Conservation (phyloP, 495 filamentous ascomycete species). For the Podospora appendiculata region DNA sequence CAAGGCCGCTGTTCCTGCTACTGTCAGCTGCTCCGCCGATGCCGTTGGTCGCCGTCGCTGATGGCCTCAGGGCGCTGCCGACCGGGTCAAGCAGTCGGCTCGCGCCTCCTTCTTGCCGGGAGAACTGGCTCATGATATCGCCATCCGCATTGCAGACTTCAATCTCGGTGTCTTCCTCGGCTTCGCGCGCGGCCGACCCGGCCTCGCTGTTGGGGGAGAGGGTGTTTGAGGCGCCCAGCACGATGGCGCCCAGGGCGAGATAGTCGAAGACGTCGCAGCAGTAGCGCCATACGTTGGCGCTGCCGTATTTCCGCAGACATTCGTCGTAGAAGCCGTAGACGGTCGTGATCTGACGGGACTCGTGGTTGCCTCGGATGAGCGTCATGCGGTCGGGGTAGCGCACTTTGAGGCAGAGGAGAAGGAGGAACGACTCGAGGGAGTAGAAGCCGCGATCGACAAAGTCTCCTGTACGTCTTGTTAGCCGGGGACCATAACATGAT, state of each 20-base stretch:
- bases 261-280: slow-evolving; percentile 99
- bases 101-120: slow-evolving; percentile 32
- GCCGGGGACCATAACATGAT: neutral
- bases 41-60: slow-evolving; percentile 3
- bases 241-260: slow-evolving; percentile 87
- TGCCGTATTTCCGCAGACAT: slow-evolving; percentile 94
- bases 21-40: neutral
- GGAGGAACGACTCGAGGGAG: slow-evolving; percentile 90
- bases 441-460: slow-evolving; percentile 98
- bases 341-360: slow-evolving; percentile 93
- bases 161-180: slow-evolving; percentile 73
- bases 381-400: slow-evolving; percentile 98
- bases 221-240: slow-evolving; percentile 77
- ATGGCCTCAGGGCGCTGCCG: slow-evolving; percentile 25
- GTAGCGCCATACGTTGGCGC: slow-evolving; percentile 95
- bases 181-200: slow-evolving; percentile 32
- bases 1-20: neutral
- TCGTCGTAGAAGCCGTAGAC: slow-evolving; percentile 99
- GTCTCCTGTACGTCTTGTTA: slow-evolving; percentile 51
- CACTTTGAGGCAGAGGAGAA: slow-evolving; percentile 92
- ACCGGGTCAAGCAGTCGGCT: slow-evolving; percentile 22
- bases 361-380: slow-evolving; percentile 93
- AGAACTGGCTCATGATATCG: slow-evolving; percentile 66
- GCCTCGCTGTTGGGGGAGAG: slow-evolving; percentile 45
- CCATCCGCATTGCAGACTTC: slow-evolving; percentile 82